Percentiles rank a stretch among this genome's conserved stretches.
Evolutionary conservation across 345 rosid species (phyloP).

Genomic region (Rhodomyrtus tomentosa): DNA sequence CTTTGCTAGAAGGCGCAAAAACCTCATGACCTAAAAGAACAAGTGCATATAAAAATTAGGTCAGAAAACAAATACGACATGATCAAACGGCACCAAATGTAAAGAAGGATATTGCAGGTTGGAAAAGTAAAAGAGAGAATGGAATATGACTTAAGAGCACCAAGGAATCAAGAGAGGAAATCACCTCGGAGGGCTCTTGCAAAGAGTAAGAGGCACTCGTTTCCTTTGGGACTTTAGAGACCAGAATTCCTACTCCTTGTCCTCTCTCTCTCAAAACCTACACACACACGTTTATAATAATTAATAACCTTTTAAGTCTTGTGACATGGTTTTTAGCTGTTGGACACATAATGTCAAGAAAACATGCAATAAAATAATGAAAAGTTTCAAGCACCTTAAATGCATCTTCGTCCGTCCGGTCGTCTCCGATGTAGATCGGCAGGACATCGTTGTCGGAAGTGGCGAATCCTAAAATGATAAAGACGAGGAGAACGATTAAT

Average conservation of each 20-base stretch:
- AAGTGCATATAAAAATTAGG: neutral
- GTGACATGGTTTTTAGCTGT: neutral
- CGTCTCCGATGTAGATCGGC: constrained; percentile 92
- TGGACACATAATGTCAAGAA: neutral
- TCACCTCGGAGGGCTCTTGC: constrained; percentile 76
- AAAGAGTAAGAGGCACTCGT: constrained; percentile 83
- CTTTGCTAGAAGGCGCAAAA: constrained; percentile 54
- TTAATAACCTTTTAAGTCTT: neutral
- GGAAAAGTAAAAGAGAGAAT: neutral
- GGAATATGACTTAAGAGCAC: neutral
- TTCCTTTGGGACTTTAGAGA: constrained; percentile 78
- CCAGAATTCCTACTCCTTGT: constrained; percentile 87
- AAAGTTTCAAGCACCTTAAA: constrained; percentile 42
- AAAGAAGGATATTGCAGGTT: neutral
- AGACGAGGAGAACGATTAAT: neutral
- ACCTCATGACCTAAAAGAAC: constrained; percentile 54
- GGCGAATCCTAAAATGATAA: constrained; percentile 37
- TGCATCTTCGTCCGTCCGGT: constrained; percentile 91
- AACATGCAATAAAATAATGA: neutral
- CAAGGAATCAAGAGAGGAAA: neutral
- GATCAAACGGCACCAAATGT: neutral
- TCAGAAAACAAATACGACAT: neutral
- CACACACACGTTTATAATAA: neutral
- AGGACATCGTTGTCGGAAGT: constrained; percentile 53
- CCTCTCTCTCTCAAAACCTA: constrained; percentile 67